These are phyloP conservation scores for Wickerhamomyces queroliae DNA, from an alignment of 805 yeast genomes.

Conservation along the genomic window DNA sequence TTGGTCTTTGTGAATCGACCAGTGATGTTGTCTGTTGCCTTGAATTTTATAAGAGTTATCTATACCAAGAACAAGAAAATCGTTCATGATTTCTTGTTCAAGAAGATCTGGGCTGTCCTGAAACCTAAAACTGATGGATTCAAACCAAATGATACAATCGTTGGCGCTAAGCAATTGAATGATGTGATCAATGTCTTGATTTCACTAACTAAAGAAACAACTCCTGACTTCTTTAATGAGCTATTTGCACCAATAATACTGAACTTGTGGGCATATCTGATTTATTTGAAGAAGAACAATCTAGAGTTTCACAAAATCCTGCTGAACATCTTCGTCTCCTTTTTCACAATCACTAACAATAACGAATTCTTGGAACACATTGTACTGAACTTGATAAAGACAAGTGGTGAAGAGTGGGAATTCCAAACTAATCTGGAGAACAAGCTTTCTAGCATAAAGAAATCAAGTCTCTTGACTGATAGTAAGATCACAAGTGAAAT, in stretches of 20 bases:
- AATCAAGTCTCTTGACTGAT: slow-evolving; percentile 6
- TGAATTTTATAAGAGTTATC: slow-evolving; percentile 46
- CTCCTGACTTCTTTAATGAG: slow-evolving; percentile 27
- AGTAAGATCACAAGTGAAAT: slow-evolving; percentile 17
- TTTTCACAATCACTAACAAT: slow-evolving; percentile 24
- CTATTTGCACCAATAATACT: slow-evolving; percentile 25
- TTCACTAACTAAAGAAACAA: slow-evolving; percentile 47
- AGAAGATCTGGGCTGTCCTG: slow-evolving; percentile 39
- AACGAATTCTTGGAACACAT: slow-evolving; percentile 20
- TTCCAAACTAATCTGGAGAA: slow-evolving; percentile 29
- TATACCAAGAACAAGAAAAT: slow-evolving; percentile 45
- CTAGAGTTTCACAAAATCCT: slow-evolving; percentile 25
- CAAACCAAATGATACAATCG: slow-evolving; percentile 26
- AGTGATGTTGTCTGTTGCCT: slow-evolving; percentile 47
- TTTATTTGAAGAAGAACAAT: slow-evolving; percentile 26
- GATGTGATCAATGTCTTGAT: slow-evolving; percentile 61
- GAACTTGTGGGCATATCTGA: slow-evolving; percentile 31
- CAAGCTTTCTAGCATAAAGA: slow-evolving; percentile 28
- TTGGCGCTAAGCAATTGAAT: slow-evolving; percentile 46
- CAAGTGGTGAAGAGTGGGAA: slow-evolving; percentile 29
- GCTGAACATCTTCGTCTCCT: slow-evolving; percentile 26
- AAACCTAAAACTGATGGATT: slow-evolving; percentile 26
- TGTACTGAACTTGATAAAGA: slow-evolving; percentile 25
- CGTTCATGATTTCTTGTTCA: slow-evolving; percentile 53
- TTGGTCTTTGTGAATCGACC: slow-evolving; percentile 59